Conservation (phyloP, 75 land plant genomes). For the Picea sitchensis region DNA sequence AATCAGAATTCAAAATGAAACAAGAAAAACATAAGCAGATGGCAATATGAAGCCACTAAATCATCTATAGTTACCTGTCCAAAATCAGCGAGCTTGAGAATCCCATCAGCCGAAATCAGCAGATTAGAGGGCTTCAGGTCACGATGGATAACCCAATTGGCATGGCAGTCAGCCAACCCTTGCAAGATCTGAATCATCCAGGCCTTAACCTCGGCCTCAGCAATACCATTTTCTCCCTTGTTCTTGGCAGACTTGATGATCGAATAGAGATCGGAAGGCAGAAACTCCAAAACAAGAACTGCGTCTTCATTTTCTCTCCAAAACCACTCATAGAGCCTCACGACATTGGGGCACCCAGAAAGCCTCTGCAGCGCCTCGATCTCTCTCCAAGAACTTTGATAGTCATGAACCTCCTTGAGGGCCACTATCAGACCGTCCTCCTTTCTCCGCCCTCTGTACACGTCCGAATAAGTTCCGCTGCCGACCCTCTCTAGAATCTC, state of each 20-base stretch:
- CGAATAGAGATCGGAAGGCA: conserved; percentile 52
- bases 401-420: conserved; percentile 88
- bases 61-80: conserved; percentile 57
- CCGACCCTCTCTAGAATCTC: conserved; percentile 71
- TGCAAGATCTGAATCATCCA: conserved; percentile 87
- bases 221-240: conserved; percentile 20
- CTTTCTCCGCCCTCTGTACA: conserved; percentile 57
- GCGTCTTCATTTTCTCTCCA: conserved; percentile 52
- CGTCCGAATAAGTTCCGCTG: conserved; percentile 87
- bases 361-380: conserved; percentile 69
- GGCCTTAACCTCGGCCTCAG: conserved; percentile 55
- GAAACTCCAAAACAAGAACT: conserved; percentile 81
- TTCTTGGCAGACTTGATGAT: conserved; percentile 46
- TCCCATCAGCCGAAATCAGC: conserved; percentile 67
- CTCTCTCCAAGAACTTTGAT: conserved; percentile 70
- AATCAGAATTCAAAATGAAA: too few relatives aligned
- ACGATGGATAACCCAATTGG: conserved; percentile 59
- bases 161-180: conserved; percentile 80
- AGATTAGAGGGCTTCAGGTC: conserved; percentile 92
- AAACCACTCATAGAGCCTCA: conserved; percentile 65
- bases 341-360: conserved; percentile 46
- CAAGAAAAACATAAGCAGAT: too few relatives aligned
- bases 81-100: conserved; percentile 88
- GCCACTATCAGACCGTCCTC: conserved; percentile 71
- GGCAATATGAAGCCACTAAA: neutral